These are phyloP conservation scores for Candida patagonica DNA, from an alignment of 805 yeast genomes.

Conservation along the genomic window DNA sequence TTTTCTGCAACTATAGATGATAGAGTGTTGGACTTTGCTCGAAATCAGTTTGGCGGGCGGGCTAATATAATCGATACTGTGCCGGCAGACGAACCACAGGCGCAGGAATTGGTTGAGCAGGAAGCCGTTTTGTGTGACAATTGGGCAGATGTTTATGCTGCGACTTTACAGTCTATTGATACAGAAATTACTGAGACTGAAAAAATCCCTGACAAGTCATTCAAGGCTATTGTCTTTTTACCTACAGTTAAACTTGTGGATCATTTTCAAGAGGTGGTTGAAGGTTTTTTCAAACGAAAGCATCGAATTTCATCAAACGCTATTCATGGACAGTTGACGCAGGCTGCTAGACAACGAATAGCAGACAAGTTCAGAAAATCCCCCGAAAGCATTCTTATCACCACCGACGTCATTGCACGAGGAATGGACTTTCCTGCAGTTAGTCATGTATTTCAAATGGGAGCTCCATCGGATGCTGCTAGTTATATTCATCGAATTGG, in stretches of 20 bases:
- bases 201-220: constrained; percentile 22
- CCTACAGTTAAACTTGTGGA: constrained; percentile 69
- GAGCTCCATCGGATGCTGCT: constrained; percentile 65
- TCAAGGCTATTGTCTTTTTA: constrained; percentile 75
- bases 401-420: constrained; percentile 92
- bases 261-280: constrained; percentile 40
- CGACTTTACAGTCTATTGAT: constrained; percentile 41
- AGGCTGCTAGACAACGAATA: constrained; percentile 53
- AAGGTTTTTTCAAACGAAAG: constrained; percentile 12
- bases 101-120: constrained; percentile 72
- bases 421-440: constrained; percentile 94
- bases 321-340: constrained; percentile 70
- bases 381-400: constrained; percentile 51
- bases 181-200: constrained; percentile 28
- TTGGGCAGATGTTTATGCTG: constrained; percentile 50
- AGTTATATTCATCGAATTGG: constrained; percentile 90
- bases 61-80: constrained; percentile 55
- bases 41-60: constrained; percentile 30
- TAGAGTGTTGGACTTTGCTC: constrained; percentile 58
- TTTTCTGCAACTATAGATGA: constrained; percentile 84
- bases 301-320: constrained; percentile 10
- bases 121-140: constrained; percentile 44
- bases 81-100: constrained; percentile 60
- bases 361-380: constrained; percentile 45
- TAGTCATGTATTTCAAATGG: constrained; percentile 74